These are phyloP conservation scores for Carex pumila DNA, from an alignment of 176 grass and related monocot genomes.

Conservation along the genomic window DNA sequence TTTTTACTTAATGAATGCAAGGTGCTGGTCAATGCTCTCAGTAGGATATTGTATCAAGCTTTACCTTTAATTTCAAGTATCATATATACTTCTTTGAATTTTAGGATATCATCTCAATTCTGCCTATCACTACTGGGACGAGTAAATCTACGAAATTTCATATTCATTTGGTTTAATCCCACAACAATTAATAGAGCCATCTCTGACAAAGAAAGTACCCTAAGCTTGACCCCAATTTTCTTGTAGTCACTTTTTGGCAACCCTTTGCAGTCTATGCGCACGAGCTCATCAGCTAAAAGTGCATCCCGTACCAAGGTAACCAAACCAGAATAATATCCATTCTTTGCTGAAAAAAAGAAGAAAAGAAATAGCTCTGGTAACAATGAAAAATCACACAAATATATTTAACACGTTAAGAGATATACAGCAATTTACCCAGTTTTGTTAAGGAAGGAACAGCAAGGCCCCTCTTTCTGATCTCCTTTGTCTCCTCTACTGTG, in stretches of 20 bases:
- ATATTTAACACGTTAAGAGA: neutral
- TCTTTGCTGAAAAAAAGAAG: slow-evolving; percentile 63
- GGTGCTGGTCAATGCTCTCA: neutral
- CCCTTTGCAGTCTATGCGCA: slow-evolving; percentile 71
- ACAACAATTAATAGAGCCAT: neutral
- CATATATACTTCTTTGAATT: neutral
- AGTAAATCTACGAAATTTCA: neutral
- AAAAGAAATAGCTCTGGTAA: neutral
- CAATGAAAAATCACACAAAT: neutral
- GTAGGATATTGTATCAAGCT: neutral
- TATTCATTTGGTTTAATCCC: neutral
- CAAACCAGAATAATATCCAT: slow-evolving; percentile 73
- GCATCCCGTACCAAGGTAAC: slow-evolving; percentile 71
- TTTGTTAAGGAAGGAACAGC: slow-evolving; percentile 61
- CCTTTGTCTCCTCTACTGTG: slow-evolving; percentile 69
- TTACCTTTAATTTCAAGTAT: neutral
- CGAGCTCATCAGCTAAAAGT: slow-evolving; percentile 56
- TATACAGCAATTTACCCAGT: slow-evolving; percentile 41
- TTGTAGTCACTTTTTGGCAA: slow-evolving; percentile 71
- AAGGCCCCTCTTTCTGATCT: slow-evolving; percentile 77
- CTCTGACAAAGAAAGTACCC: slow-evolving; percentile 34
- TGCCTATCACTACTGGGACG: neutral
- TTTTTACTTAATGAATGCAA: neutral
- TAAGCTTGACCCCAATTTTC: slow-evolving; percentile 94
- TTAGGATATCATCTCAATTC: neutral